Evolutionary conservation across 805 yeast genomes (phyloP).

Genomic region (Cyberlindnera japonica): DNA sequence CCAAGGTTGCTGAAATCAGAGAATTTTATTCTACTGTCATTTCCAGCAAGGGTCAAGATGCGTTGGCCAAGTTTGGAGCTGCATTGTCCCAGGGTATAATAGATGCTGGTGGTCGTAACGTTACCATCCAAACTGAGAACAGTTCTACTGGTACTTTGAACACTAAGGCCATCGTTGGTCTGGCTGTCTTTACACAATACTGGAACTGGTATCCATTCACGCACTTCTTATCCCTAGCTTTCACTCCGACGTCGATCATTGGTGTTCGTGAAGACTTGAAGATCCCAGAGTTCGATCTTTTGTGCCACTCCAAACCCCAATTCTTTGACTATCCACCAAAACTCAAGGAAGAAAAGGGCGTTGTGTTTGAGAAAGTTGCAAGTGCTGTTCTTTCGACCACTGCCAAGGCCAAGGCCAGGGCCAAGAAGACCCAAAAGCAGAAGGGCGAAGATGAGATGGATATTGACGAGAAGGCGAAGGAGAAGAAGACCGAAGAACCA

Average conservation of each 20-base stretch:
- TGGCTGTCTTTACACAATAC: constrained; percentile 84
- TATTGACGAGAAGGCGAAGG: constrained; percentile 35
- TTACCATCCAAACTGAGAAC: constrained; percentile 88
- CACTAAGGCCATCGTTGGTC: constrained; percentile 87
- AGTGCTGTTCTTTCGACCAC: constrained; percentile 95
- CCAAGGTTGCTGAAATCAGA: constrained; percentile 75
- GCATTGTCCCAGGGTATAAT: constrained; percentile 95
- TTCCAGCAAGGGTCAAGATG: constrained; percentile 88
- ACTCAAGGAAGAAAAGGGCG: constrained; percentile 70
- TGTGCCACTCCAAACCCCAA: constrained; percentile 77
- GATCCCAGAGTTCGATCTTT: constrained; percentile 78
- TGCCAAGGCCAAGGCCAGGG: constrained; percentile 89
- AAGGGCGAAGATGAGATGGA: constrained; percentile 50
- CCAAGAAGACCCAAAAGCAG: constrained; percentile 56
- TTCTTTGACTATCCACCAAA: constrained; percentile 88
- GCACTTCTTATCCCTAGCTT: constrained; percentile 87
- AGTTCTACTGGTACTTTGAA: constrained; percentile 85
- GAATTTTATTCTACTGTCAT: constrained; percentile 74
- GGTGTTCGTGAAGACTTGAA: constrained; percentile 84
- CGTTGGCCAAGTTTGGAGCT: constrained; percentile 96
- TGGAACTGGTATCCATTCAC: constrained; percentile 99
- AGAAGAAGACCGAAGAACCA: constrained; percentile 23
- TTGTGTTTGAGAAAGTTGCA: constrained; percentile 82
- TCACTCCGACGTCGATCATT: constrained; percentile 85
- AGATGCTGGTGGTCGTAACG: constrained; percentile 98